A percentile compares a stretch with the other conserved stretches of the same genome.
phyloP scores from a whole-genome alignment of 805 yeast genomes.

The Kodamaea hsintzibuensis region DNA sequence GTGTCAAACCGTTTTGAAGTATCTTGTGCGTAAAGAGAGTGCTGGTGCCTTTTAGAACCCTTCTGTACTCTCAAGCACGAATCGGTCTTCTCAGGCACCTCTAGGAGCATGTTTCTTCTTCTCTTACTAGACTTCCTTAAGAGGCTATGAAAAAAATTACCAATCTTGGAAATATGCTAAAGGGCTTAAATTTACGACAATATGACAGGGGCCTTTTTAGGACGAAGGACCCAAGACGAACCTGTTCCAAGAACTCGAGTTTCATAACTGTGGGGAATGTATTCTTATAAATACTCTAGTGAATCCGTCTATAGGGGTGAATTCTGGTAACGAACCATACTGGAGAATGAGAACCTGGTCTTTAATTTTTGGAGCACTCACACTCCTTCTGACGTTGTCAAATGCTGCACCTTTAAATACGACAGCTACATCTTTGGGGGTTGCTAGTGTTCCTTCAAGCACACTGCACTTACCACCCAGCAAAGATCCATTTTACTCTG shows the following conservation, averaged over 20 bases:
- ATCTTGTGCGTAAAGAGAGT: not conserved
- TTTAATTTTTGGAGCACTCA: not conserved
- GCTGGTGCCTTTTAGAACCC: not conserved
- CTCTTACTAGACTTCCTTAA: not conserved
- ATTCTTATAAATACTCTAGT: not conserved
- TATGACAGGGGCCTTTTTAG: no score
- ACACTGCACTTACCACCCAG: slow-evolving; percentile 4
- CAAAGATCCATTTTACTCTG: slow-evolving; percentile 16
- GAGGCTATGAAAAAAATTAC: not conserved
- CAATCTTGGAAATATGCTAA: not conserved
- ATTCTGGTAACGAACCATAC: not conserved
- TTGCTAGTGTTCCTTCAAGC: not conserved
- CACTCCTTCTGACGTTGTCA: not conserved
- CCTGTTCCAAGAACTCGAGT: not conserved
- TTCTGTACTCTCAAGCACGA: not conserved
- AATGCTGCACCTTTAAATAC: not conserved
- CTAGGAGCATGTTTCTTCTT: not conserved
- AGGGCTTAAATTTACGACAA: not conserved
- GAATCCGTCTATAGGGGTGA: not conserved
- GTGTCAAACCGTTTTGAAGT: not conserved
- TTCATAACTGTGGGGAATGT: not conserved
- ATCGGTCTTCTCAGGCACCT: not conserved
- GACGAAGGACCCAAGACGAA: no score
- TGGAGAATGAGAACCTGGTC: slow-evolving; percentile 1
- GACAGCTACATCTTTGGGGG: not conserved